Conservation (phyloP, 805 yeast genomes). For the Candida hungchunana region DNA sequence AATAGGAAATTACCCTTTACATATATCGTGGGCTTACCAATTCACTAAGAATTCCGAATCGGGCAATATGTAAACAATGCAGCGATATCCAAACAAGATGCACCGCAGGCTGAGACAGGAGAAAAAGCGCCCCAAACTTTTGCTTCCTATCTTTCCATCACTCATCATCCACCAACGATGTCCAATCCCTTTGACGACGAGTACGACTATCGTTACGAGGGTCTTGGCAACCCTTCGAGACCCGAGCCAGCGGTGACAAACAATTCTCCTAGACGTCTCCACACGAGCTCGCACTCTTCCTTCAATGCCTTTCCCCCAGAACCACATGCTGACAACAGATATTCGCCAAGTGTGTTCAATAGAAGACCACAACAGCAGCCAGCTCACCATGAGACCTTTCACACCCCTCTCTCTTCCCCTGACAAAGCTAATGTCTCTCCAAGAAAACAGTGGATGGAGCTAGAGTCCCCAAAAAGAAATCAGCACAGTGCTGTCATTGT, state of each 20-base stretch:
- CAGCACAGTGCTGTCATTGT: conserved; percentile 46
- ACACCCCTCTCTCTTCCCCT: conserved; percentile 33
- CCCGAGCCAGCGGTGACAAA: conserved; percentile 23
- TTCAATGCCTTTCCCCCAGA: conserved; percentile 19
- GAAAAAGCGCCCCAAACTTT: not conserved
- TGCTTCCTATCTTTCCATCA: not conserved
- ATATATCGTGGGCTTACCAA: conserved; percentile 1
- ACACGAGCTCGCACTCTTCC: conserved; percentile 8
- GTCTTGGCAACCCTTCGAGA: conserved; percentile 13
- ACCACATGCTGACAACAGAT: conserved; percentile 22
- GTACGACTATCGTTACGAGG: conserved; percentile 6
- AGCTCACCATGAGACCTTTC: conserved; percentile 14
- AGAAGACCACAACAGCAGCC: conserved; percentile 27
- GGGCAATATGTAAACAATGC: conserved; percentile 23
- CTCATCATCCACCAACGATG: conserved; percentile 12
- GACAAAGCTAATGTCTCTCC: conserved; percentile 28
- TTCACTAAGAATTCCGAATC: conserved; percentile 11
- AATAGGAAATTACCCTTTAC: conserved; percentile 1
- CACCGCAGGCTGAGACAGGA: no score
- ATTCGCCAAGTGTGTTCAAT: conserved; percentile 42
- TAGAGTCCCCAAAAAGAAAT: conserved; percentile 69
- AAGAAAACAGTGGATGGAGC: conserved; percentile 61
- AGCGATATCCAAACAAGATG: not conserved
- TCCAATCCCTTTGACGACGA: conserved; percentile 29
- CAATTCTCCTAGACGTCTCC: conserved; percentile 23